Evolutionary conservation across 176 grass and related monocot genomes (phyloP).

Genomic region (Themeda triandra): DNA sequence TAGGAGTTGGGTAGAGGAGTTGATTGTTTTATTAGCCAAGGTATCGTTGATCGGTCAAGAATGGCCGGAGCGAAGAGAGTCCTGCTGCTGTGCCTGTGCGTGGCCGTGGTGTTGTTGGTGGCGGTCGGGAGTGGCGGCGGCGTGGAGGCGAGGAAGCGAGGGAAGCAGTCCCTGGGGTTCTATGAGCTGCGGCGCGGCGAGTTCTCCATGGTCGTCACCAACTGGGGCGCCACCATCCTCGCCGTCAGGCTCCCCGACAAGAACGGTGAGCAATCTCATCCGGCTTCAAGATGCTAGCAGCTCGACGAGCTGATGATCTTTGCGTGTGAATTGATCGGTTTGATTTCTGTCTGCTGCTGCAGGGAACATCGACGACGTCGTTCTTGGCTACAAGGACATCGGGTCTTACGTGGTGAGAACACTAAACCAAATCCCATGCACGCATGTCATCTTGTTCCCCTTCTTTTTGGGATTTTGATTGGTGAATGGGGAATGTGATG

Average conservation of each 20-base stretch:
- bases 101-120: neutral
- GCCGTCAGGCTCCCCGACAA: constrained; percentile 58
- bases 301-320: neutral
- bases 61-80: neutral
- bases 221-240: constrained; percentile 63
- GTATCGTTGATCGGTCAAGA: neutral
- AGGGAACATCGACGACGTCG: constrained; percentile 80
- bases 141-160: constrained; percentile 31
- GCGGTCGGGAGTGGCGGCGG: neutral
- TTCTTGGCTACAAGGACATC: constrained; percentile 77
- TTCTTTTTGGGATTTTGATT: neutral
- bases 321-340: neutral
- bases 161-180: constrained; percentile 39
- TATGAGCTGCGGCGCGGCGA: constrained; percentile 50
- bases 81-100: neutral
- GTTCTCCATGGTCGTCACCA: constrained; percentile 55
- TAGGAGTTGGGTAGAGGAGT: too few relatives aligned
- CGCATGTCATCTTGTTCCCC: neutral
- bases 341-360: neutral
- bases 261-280: constrained; percentile 35
- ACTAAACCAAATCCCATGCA: neutral
- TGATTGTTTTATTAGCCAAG: too few relatives aligned
- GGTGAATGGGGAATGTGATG: too few relatives aligned
- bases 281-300: too few relatives aligned
- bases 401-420: constrained; percentile 60